Base-by-base conservation (phyloP, 2,329 filamentous ascomycete species). In the Diplodia sapinea region DNA sequence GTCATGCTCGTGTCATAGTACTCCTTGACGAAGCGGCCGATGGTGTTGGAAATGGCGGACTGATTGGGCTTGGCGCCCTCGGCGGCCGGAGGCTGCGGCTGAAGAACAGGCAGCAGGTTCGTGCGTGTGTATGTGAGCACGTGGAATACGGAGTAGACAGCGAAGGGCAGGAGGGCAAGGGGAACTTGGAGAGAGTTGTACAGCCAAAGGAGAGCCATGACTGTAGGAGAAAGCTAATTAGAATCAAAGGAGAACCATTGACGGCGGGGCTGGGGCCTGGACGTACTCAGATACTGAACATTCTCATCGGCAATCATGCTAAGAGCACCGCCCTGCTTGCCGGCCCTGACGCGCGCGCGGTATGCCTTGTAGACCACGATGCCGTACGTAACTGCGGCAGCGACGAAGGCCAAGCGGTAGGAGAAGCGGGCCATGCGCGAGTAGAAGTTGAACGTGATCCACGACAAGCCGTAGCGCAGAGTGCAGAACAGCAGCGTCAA, bases 361-460 rank as follows among this genome's bases (percentile, higher is more conserved):
- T 94, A 92, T 68, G 93, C 94, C 88, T 99, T 99, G 86, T 97
- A 98, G 70, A 99, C 94, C 61, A 99, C 95, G 72, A 99, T 98
- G 72, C 95, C 94, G 80, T 99, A 99, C 12, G 95, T 98, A 61
- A 89, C 88, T 57, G 93, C 93, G 6, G 95, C 95, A 2, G 94
- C 90, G 73, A 97, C 73, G 79, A 99, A 99, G 68, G 94, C 92
- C 66, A 90, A 87, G 75, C 95, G 94, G 84, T 99, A 99, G 68
- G 91, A 91, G 79, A 95, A 89, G 72, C 87, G 85, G 57, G 94
- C 94, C 84, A 88, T 88, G 77, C 87, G 82, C 68, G 89, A 89
- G 78, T 91, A 91, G 79, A 88, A 93, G 85, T 96, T 96, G 85
- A 98, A 91, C 75, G 91, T 90, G 68, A 97, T 81, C 84, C 93